A percentile compares a stretch with the other conserved stretches of the same genome.
Evolutionary conservation across 805 yeast genomes (phyloP).

Genomic region (Kluyveromyces starmeri): DNA sequence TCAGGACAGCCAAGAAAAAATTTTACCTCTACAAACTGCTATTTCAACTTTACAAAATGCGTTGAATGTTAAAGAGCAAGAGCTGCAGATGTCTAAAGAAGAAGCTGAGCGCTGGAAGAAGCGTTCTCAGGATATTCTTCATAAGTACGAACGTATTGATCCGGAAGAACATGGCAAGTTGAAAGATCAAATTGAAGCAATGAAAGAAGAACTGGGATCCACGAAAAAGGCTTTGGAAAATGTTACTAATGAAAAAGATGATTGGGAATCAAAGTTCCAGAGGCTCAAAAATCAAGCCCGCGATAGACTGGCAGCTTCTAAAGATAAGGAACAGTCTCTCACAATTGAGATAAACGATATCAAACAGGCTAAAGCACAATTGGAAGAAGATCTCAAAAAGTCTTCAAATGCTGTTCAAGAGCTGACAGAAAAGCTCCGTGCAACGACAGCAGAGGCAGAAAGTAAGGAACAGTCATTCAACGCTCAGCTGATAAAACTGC

Average conservation of each 20-base stretch:
- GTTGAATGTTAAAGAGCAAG: slow-evolving; percentile 41
- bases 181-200: slow-evolving; percentile 21
- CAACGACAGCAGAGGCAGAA: slow-evolving; percentile 1
- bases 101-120: slow-evolving; percentile 55
- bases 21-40: slow-evolving; percentile 40
- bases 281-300: slow-evolving; percentile 29
- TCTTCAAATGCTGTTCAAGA: slow-evolving; percentile 8
- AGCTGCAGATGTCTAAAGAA: slow-evolving; percentile 37
- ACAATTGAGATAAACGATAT: slow-evolving; percentile 30
- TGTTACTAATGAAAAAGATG: slow-evolving; percentile 23
- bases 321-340: slow-evolving; percentile 31
- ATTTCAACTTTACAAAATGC: slow-evolving; percentile 33
- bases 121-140: slow-evolving; percentile 39
- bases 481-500: slow-evolving; percentile 2
- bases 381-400: slow-evolving; percentile 20
- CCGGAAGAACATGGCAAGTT: slow-evolving; percentile 36
- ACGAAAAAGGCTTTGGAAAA: slow-evolving; percentile 8
- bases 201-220: slow-evolving; percentile 15
- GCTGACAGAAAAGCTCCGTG: slow-evolving; percentile 4
- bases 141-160: slow-evolving; percentile 39
- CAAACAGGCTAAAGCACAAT: slow-evolving; percentile 27
- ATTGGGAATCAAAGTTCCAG: slow-evolving; percentile 26
- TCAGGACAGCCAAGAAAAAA: slow-evolving; percentile 21
- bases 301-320: slow-evolving; percentile 27
- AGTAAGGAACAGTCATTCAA: background rate